phyloP scores from a whole-genome alignment of 768 basidiomycete genomes.

The Boletus vermiculosoides region DNA sequence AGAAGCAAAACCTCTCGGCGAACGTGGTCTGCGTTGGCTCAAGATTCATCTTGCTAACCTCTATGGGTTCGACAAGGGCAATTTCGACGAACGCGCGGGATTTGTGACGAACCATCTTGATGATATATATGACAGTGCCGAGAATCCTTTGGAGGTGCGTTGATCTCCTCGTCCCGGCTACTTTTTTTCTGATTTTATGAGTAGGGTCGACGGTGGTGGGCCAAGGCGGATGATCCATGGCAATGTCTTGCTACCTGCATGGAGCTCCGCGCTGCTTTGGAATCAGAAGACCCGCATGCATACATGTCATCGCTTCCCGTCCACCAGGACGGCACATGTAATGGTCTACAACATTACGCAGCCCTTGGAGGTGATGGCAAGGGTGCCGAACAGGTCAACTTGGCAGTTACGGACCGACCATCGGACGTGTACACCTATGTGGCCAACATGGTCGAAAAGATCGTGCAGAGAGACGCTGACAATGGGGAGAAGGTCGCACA shows the following conservation, averaged over 20 bases:
- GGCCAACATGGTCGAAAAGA: constrained; percentile 76
- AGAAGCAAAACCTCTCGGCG: constrained; percentile 75
- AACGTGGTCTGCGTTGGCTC: constrained; percentile 86
- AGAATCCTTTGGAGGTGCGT: constrained; percentile 71
- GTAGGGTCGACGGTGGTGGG: constrained; percentile 85
- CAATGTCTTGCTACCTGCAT: constrained; percentile 92
- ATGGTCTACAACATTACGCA: constrained; percentile 97
- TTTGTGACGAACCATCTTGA: constrained; percentile 74
- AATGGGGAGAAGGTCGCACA: constrained; percentile 53
- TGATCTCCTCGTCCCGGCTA: not conserved
- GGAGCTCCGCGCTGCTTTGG: constrained; percentile 80
- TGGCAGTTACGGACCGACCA: constrained; percentile 78
- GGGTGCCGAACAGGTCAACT: constrained; percentile 92
- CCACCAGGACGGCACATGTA: constrained; percentile 98
- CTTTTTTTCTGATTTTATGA: constrained; percentile 2
- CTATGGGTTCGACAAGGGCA: constrained; percentile 92
- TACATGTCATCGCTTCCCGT: constrained; percentile 77
- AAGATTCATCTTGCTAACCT: constrained; percentile 94
- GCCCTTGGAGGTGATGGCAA: constrained; percentile 89
- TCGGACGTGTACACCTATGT: constrained; percentile 96
- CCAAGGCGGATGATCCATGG: constrained; percentile 92
- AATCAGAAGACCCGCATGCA: constrained; percentile 57
- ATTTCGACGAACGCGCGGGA: constrained; percentile 85
- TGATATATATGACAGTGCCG: constrained; percentile 80
- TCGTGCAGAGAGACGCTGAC: constrained; percentile 55